phyloP scores from a whole-genome alignment of 2,329 filamentous ascomycete genomes.

The Lachnellula cervina region DNA sequence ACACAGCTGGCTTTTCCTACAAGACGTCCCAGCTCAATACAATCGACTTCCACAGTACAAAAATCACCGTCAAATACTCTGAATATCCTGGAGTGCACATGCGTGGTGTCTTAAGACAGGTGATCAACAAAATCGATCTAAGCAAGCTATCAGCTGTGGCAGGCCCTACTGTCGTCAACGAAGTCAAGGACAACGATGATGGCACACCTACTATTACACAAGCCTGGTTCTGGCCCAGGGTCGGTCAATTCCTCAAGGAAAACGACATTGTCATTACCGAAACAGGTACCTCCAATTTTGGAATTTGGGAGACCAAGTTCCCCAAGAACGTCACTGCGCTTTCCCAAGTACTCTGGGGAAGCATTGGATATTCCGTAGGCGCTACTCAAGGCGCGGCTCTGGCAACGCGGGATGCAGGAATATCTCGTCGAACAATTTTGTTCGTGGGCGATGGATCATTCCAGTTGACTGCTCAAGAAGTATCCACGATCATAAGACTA shows the following conservation, averaged over 20 bases:
- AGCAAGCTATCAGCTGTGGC: slow-evolving; percentile 51
- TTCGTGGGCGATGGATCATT: slow-evolving; percentile 88
- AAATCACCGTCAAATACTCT: slow-evolving; percentile 69
- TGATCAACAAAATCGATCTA: slow-evolving; percentile 56
- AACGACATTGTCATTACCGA: slow-evolving; percentile 80
- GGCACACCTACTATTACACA: slow-evolving; percentile 53
- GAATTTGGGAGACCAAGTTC: slow-evolving; percentile 81
- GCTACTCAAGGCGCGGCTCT: slow-evolving; percentile 65
- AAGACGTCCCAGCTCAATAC: slow-evolving; percentile 70
- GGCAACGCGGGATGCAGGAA: slow-evolving; percentile 61
- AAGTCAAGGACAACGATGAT: slow-evolving; percentile 40
- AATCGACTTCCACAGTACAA: slow-evolving; percentile 75
- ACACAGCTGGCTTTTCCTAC: slow-evolving; percentile 79
- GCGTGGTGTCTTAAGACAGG: slow-evolving; percentile 69
- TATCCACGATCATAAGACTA: slow-evolving; percentile 77
- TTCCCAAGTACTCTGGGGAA: slow-evolving; percentile 71
- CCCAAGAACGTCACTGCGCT: slow-evolving; percentile 72
- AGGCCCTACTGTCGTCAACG: slow-evolving; percentile 50
- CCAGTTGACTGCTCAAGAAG: slow-evolving; percentile 78
- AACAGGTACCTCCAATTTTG: slow-evolving; percentile 84
- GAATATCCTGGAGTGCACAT: slow-evolving; percentile 75
- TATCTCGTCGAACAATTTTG: slow-evolving; percentile 64
- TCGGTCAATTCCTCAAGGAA: slow-evolving; percentile 66
- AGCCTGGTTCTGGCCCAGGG: slow-evolving; percentile 70
- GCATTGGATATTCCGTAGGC: slow-evolving; percentile 61